phyloP scores from a whole-genome alignment of 192 early-diverging fungal genomes.

The Coemansia javaensis region DNA sequence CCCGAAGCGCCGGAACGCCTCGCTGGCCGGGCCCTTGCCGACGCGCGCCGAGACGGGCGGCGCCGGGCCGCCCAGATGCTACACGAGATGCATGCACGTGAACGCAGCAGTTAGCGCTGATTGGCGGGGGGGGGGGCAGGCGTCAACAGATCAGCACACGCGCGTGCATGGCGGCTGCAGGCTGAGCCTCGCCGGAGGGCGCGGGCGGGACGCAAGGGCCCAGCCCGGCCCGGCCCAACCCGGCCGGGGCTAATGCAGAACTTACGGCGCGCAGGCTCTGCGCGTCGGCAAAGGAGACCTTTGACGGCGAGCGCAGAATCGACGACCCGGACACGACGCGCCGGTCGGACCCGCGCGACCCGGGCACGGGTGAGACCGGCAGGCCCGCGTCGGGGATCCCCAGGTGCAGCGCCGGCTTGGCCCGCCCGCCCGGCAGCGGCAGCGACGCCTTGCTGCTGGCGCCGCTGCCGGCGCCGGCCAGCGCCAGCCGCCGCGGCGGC shows the following conservation, averaged over 20 bases:
- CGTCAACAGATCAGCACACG: conserved; percentile 15
- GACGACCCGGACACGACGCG: conserved; percentile 49
- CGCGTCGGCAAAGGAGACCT: conserved; percentile 33
- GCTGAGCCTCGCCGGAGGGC: no score
- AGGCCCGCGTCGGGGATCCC: conserved; percentile 33
- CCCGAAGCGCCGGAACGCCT: conserved; percentile 45
- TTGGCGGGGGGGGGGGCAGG: background rate
- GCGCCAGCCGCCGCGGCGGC: conserved; percentile 44
- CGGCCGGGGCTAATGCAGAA: background rate
- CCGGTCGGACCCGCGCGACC: conserved; percentile 36
- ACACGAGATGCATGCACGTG: conserved; percentile 4
- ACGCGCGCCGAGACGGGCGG: conserved; percentile 38
- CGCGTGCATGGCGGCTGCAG: no score
- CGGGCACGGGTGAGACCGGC: conserved; percentile 22
- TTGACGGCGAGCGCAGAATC: conserved; percentile 47
- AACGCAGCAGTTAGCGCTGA: background rate
- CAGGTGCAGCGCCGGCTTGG: conserved; percentile 30
- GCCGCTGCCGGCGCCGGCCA: no score
- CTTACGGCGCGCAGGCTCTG: conserved; percentile 48
- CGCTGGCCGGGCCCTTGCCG: conserved; percentile 45
- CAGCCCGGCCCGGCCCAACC: background rate
- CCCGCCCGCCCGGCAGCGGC: no score
- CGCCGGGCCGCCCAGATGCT: conserved; percentile 35
- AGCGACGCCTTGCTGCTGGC: no score
- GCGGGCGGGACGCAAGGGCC: no score